Evolutionary conservation across 1,284 basidiomycete species (phyloP), one percentile per base, ranked within the genome.

Genomic region (Clitocybe nebularis): DNA sequence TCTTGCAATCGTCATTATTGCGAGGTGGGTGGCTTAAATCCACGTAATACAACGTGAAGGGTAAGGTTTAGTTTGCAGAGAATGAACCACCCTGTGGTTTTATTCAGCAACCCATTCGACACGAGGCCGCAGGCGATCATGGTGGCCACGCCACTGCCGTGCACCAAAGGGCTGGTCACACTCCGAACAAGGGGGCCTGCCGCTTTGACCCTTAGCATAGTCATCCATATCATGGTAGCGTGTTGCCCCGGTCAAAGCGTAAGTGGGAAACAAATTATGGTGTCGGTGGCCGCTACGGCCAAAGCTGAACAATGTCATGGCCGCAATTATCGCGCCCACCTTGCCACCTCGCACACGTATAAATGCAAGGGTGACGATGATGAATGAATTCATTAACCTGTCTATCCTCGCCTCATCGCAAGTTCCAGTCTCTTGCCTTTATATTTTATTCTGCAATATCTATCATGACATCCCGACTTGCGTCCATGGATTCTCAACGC

Each of bases 401-500:
- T 20, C 29, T 14, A 36, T 16, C 32, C 35, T 23, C 30, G 36
- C 30, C n/a, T 39, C 32, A 9, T 44, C 26, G 21, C 36, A 26
- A 39, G 26, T 17, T 40, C 32, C 24, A n/a, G n/a, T 13, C 10
- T 19, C 20, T 39, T 32, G 23, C 26, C 22, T 41, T 41, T 17
- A 16, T 5, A 36, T 38, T 39, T 43, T 17, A 20, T 36, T 11
- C 20, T 34, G 33, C 40, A 22, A 30, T 45, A 32, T 47, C 38
- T 36, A 37, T 45, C 29, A 48, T 52, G 44, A 25, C 42, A 22
- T 45, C 40, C 22, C 51, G 47, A 19, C 40, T 52, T 41, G 49
- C 52, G 21, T 24, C 48, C n/a, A 54, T 64, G 55, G 55, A 59
- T 37, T 39, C 55, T 35, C 62, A 63, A 46, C 47, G 61, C n/a